A percentile compares a stretch with the other conserved stretches of the same genome.
These are phyloP conservation scores for Colletotrichum lindemuthianum DNA, from an alignment of 2,329 filamentous ascomycete species.

Conservation along the genomic window DNA sequence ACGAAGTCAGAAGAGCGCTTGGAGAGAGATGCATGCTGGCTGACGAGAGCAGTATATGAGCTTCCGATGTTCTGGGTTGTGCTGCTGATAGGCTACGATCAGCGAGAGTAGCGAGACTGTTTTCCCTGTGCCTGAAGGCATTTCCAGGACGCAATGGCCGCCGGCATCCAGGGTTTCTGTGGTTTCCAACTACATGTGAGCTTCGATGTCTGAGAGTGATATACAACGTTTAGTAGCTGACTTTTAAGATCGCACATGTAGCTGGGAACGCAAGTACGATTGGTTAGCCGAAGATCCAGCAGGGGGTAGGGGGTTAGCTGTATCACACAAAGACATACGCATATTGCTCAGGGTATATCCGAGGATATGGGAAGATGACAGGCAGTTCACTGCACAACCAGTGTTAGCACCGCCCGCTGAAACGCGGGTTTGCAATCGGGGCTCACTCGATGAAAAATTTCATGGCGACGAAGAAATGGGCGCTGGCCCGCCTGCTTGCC, in stretches of 20 bases:
- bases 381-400: conserved; percentile 58
- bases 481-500: background rate
- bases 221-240: conserved; percentile 40
- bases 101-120: conserved; percentile 94
- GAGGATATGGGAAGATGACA: conserved; percentile 67
- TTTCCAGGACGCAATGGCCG: conserved; percentile 96
- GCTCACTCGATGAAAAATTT: conserved; percentile 38
- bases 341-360: conserved; percentile 70
- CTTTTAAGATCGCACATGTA: conserved; percentile 69
- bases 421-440: background rate
- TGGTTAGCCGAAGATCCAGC: conserved; percentile 14
- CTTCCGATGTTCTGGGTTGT: conserved; percentile 92
- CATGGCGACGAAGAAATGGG: conserved; percentile 14
- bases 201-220: background rate
- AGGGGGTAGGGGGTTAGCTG: background rate
- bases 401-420: background rate
- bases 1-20: background rate
- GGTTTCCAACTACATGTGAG: background rate
- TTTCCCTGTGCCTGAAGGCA: conserved; percentile 98
- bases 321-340: conserved; percentile 49
- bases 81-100: conserved; percentile 96
- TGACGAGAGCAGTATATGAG: conserved; percentile 96
- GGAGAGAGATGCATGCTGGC: conserved; percentile 18
- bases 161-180: conserved; percentile 85
- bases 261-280: conserved; percentile 41